These are phyloP conservation scores for Keqinozyma sinolaborantium DNA, from an alignment of 1,139 yeast species.

Conservation along the genomic window DNA sequence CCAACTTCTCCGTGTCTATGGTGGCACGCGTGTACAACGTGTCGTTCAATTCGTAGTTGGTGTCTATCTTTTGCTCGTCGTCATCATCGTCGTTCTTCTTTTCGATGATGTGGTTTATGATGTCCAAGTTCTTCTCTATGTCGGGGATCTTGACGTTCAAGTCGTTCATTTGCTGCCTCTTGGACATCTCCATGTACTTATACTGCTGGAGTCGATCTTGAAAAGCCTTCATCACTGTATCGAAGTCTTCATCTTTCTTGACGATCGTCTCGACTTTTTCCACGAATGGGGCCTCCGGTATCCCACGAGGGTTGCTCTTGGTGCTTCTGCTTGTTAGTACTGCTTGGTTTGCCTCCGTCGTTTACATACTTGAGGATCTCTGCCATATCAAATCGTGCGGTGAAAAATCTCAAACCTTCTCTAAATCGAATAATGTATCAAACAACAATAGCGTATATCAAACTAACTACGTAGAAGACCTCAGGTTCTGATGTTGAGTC, in stretches of 20 bases:
- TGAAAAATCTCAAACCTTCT: too few relatives aligned
- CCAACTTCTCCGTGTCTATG: slow-evolving; percentile 45
- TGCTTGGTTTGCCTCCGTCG: slow-evolving; percentile 17
- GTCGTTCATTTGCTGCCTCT: slow-evolving; percentile 63
- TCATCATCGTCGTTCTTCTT: slow-evolving; percentile 33
- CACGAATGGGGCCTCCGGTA: slow-evolving; percentile 94
- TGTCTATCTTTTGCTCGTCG: slow-evolving; percentile 44
- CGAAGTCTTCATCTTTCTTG: slow-evolving; percentile 68
- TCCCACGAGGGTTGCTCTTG: slow-evolving; percentile 81
- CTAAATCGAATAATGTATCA: too few relatives aligned
- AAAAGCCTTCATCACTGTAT: slow-evolving; percentile 61
- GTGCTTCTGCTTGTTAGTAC: slow-evolving; percentile 49
- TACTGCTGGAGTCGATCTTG: slow-evolving; percentile 81
- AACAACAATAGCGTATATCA: too few relatives aligned
- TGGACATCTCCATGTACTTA: slow-evolving; percentile 84
- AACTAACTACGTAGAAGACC: too few relatives aligned
- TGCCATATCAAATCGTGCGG: slow-evolving; percentile 15
- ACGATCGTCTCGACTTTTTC: slow-evolving; percentile 77
- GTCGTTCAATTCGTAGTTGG: slow-evolving; percentile 88
- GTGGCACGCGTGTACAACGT: slow-evolving; percentile 84
- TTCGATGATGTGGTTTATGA: slow-evolving; percentile 58
- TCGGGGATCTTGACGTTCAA: slow-evolving; percentile 82
- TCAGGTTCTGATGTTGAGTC: slow-evolving; percentile 3
- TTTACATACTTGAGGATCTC: slow-evolving; percentile 18
- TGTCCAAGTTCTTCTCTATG: slow-evolving; percentile 74